Conservation (phyloP, 371 early-diverging fungal species). For the Haplosporangium sp. region DNA sequence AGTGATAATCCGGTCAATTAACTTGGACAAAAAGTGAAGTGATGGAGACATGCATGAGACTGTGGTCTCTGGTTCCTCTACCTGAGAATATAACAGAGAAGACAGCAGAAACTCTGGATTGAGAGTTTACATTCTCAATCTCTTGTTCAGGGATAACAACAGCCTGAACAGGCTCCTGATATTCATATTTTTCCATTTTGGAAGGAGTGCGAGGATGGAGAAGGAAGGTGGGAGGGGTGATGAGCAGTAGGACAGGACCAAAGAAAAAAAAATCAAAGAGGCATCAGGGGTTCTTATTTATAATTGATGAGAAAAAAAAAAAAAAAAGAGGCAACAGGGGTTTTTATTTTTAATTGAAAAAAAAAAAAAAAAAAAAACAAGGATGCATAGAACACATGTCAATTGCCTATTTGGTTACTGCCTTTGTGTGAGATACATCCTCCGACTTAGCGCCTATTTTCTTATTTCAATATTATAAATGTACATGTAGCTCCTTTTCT, state of each 20-base stretch:
- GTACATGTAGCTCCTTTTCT: too few relatives aligned
- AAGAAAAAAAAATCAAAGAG: background rate
- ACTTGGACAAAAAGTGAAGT: background rate
- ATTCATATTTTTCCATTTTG: conserved; percentile 24
- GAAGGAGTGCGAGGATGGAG: background rate
- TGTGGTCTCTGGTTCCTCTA: conserved; percentile 8
- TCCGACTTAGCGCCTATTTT: background rate
- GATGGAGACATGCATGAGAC: background rate
- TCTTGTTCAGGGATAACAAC: conserved; percentile 30
- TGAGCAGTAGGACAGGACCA: conserved; percentile 5
- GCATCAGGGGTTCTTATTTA: conserved; percentile 1
- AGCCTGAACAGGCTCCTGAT: conserved; percentile 25
- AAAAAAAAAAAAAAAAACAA: background rate
- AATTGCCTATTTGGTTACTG: background rate
- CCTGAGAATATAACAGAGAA: conserved; percentile 58
- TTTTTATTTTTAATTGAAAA: background rate
- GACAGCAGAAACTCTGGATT: conserved; percentile 38
- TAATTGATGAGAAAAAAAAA: background rate
- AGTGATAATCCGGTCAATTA: background rate
- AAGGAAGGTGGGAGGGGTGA: background rate
- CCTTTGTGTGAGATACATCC: too few relatives aligned
- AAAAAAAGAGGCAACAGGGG: background rate
- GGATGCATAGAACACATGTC: background rate
- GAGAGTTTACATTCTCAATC: conserved; percentile 2
- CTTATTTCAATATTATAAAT: too few relatives aligned